Evolutionary conservation across 2,329 filamentous ascomycete species (phyloP).

Genomic region (Epichloe hybrida): DNA sequence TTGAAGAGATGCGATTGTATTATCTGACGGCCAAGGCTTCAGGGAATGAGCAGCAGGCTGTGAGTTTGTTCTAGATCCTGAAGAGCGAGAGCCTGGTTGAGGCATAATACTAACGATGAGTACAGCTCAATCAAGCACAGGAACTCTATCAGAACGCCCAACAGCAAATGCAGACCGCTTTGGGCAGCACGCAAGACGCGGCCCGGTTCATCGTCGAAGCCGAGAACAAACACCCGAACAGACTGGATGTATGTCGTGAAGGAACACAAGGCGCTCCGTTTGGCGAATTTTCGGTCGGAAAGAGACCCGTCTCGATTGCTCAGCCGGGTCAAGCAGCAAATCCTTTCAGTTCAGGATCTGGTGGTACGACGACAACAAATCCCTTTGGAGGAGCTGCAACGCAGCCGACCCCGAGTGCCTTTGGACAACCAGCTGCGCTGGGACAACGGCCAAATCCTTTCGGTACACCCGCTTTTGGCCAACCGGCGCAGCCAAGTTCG

Average conservation of each 20-base stretch:
- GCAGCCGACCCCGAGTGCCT: conserved; percentile 19
- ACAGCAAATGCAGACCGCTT: conserved; percentile 57
- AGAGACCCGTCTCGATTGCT: conserved; percentile 14
- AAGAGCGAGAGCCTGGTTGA: conserved; percentile 1
- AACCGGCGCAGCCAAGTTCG: conserved; percentile 19
- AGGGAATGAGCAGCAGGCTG: conserved; percentile 44
- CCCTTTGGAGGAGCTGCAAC: conserved; percentile 18
- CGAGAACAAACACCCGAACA: conserved; percentile 61
- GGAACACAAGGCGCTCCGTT: conserved; percentile 29
- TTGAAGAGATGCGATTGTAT: conserved; percentile 73
- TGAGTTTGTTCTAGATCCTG: conserved; percentile 18
- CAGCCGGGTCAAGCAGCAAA: conserved; percentile 19
- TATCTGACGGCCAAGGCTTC: conserved; percentile 47
- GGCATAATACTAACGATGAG: not conserved
- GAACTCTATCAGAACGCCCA: conserved; percentile 49
- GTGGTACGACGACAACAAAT: conserved; percentile 7
- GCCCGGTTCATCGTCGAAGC: conserved; percentile 53
- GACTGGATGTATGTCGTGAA: conserved; percentile 47
- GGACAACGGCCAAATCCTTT: conserved; percentile 23
- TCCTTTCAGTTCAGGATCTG: conserved; percentile 26
- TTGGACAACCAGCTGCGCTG: conserved; percentile 23
- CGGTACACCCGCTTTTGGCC: conserved; percentile 20
- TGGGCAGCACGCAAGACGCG: conserved; percentile 58
- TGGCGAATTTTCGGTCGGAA: conserved; percentile 31
- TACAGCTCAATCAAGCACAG: conserved; percentile 45